These are phyloP conservation scores for Penicillium antarcticum DNA, from an alignment of 495 filamentous ascomycete genomes.

Conservation along the genomic window DNA sequence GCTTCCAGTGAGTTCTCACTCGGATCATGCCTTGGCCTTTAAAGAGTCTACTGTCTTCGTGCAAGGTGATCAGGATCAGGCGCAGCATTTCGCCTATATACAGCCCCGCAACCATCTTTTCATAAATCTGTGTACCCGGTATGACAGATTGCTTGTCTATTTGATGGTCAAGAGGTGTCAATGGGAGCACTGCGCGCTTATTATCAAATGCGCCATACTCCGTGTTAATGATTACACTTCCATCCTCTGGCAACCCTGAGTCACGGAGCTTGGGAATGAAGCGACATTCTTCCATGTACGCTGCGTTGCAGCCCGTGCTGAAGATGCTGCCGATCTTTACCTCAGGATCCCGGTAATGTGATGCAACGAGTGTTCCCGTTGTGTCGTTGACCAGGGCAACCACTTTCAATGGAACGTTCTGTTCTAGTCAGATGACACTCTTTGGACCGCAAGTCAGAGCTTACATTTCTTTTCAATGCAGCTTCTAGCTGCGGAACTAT, in stretches of 20 bases:
- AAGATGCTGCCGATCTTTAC: slow-evolving; percentile 94
- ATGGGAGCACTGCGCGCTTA: slow-evolving; percentile 75
- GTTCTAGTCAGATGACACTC: background rate
- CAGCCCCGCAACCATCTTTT: slow-evolving; percentile 48
- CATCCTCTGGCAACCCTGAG: slow-evolving; percentile 73
- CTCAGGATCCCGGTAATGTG: slow-evolving; percentile 77
- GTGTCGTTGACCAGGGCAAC: slow-evolving; percentile 93
- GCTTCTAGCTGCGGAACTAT: slow-evolving; percentile 85
- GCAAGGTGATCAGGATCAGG: slow-evolving; percentile 34
- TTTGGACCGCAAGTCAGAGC: slow-evolving; percentile 4
- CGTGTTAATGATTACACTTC: slow-evolving; percentile 92
- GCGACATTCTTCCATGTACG: slow-evolving; percentile 86
- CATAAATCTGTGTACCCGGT: slow-evolving; percentile 45
- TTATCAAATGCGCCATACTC: slow-evolving; percentile 98
- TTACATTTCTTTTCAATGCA: slow-evolving; percentile 68
- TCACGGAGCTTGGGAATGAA: slow-evolving; percentile 82
- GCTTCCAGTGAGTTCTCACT: slow-evolving; percentile 76
- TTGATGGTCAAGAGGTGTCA: slow-evolving; percentile 29
- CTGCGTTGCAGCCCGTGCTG: slow-evolving; percentile 93
- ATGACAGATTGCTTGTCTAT: slow-evolving; percentile 39
- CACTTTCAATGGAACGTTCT: slow-evolving; percentile 81
- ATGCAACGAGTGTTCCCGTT: slow-evolving; percentile 90
- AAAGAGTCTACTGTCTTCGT: slow-evolving; percentile 31
- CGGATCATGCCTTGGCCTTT: slow-evolving; percentile 52
- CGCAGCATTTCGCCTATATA: slow-evolving; percentile 48